These are phyloP conservation scores for Parietichytrium sp. DNA, from an alignment of 108 stramenopile genomes.

Conservation along the genomic window DNA sequence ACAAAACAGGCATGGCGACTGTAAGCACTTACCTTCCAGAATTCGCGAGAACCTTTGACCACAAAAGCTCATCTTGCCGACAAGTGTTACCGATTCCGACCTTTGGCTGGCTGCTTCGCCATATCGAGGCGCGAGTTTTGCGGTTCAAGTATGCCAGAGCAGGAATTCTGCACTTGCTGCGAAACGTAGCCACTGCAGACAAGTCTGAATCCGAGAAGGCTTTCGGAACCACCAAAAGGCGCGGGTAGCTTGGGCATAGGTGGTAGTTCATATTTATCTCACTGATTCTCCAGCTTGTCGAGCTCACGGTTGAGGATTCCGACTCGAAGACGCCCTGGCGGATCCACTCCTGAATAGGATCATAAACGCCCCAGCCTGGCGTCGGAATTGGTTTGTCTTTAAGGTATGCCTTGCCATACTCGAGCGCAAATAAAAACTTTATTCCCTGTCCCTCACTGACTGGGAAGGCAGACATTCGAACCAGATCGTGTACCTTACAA, in stretches of 20 bases:
- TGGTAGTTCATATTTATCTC: constrained; percentile 2
- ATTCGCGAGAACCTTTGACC: constrained; percentile 58
- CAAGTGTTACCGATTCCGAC: constrained; percentile 86
- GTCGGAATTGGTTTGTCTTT: not conserved
- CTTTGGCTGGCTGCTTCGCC: constrained; percentile 91
- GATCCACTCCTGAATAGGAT: not conserved
- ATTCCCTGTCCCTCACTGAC: not conserved
- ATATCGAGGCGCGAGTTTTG: constrained; percentile 68
- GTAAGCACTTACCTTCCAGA: not conserved
- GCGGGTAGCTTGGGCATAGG: constrained; percentile 53
- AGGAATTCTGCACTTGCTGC: constrained; percentile 58
- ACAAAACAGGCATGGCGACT: not conserved
- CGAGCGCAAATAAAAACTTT: not conserved
- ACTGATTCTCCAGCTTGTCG: constrained; percentile 1
- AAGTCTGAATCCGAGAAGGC: constrained; percentile 50
- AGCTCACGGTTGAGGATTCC: not conserved
- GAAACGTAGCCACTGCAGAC: constrained; percentile 47
- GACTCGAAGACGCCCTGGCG: not conserved
- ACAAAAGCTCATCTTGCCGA: constrained; percentile 75
- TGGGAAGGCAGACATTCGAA: constrained; percentile 28
- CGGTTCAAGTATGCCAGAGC: constrained; percentile 52
- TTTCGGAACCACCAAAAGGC: constrained; percentile 51
- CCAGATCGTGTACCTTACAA: not conserved
- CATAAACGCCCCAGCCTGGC: constrained; percentile 18
- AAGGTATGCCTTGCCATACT: not conserved